A percentile compares a stretch with the other conserved stretches of the same genome.
Conservation (phyloP, 2,329 filamentous ascomycete species). For the Colletotrichum sp. region DNA sequence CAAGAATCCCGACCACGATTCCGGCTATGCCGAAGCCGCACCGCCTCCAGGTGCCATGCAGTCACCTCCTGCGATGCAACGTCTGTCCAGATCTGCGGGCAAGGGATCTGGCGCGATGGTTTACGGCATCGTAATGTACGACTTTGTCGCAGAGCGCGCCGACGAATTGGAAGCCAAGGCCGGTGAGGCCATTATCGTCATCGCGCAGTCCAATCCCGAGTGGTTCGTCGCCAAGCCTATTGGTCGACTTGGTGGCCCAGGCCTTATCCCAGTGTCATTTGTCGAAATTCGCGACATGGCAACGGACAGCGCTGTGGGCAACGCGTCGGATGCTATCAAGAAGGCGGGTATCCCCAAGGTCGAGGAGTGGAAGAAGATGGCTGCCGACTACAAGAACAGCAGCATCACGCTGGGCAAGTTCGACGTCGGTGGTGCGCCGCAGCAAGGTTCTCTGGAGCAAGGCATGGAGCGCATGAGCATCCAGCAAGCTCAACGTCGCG, state of each 20-base stretch:
- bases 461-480: constrained; percentile 82
- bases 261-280: constrained; percentile 94
- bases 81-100: constrained; percentile 51
- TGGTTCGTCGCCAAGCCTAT: constrained; percentile 99
- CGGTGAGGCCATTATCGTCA: constrained; percentile 96
- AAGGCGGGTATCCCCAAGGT: constrained; percentile 91
- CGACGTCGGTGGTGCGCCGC: constrained; percentile 53
- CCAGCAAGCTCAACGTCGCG: constrained; percentile 52
- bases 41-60: constrained; percentile 8
- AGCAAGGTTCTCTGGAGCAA: constrained; percentile 62
- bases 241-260: constrained; percentile 90
- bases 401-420: constrained; percentile 96
- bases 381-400: constrained; percentile 98
- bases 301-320: constrained; percentile 79
- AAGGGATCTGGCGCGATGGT: constrained; percentile 78
- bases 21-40: constrained; percentile 75
- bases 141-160: constrained; percentile 93
- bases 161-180: constrained; percentile 96
- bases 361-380: constrained; percentile 99
- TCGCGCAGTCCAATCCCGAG: constrained; percentile 96
- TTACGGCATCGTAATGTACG: constrained; percentile 95
- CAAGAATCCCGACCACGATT: constrained; percentile 82
- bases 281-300: constrained; percentile 96
- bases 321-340: constrained; percentile 84
- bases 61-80: constrained; percentile 32